Base-by-base conservation (phyloP, 495 filamentous ascomycete genomes). In the Penicillium robsamsonii region DNA sequence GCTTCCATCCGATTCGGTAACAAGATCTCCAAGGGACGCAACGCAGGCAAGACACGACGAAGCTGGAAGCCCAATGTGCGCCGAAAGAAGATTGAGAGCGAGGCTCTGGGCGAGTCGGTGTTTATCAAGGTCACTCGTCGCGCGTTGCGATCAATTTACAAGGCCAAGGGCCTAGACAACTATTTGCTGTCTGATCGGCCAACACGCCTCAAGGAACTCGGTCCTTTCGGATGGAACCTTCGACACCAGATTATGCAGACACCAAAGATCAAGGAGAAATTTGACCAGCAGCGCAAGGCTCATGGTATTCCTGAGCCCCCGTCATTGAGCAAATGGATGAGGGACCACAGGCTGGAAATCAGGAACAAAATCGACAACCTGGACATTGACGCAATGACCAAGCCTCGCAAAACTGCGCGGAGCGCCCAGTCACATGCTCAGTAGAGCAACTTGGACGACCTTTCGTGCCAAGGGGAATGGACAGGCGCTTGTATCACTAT, bases 1-100 rank as follows among this genome's bases (percentile, higher is more conserved):
- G 75, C 82, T 45, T 81, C 80, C 50, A 91, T 94, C 75, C 90
- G 86, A 55, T 94, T 90, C 80, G 94, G 94, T 67, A 96, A 98
- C 84, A 88, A 85, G 57, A 91, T 97, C 44, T 90, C 90, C 25
- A 72, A 84, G 60, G 76, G 76, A 46, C 76, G 79, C 48, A 84
- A 89, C 74, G 81, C 89, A 65, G 84, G 84, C 76, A 96, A 96
- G 70, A 91, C 91, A 38, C 85, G 90, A 38, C 87, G 93, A 48
- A 69, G 70, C 40, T 98, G 95, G 95, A 82, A 86, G 51, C 92
- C 92, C 31, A 97, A 97, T 71, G 86, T 97, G 15, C 84, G 90
- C 41, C 75, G 73, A 29, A 91, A 92, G 77, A 82, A 85, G 45
- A 72, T 97, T 17, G 94, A 80, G 73, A 88, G 83, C 27, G 79